Evolutionary conservation across 148 eudicot species (phyloP).

Genomic region (Fagopyrum esculentum): DNA sequence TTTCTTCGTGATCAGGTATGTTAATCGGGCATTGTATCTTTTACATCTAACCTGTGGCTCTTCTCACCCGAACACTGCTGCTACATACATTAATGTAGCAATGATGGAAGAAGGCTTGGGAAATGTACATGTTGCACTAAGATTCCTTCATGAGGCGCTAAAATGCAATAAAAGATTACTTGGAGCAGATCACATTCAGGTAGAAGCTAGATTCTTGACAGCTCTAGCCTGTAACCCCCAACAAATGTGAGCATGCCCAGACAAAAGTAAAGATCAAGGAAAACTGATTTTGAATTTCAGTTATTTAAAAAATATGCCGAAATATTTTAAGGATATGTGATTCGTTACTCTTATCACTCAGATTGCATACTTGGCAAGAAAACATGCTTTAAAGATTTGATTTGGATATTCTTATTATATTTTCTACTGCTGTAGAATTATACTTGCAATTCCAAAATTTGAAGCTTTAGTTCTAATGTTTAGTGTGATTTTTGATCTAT

Average conservation of each 20-base stretch:
- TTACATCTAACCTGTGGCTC: slow-evolving; percentile 92
- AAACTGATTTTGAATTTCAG: neutral
- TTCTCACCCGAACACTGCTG: slow-evolving; percentile 96
- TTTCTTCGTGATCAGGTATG: slow-evolving; percentile 48
- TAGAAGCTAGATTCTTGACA: slow-evolving; percentile 24
- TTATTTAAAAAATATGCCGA: neutral
- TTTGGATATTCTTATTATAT: neutral
- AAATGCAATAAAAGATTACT: slow-evolving; percentile 89
- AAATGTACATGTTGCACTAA: slow-evolving; percentile 85
- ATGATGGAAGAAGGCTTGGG: slow-evolving; percentile 99
- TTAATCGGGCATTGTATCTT: slow-evolving; percentile 86
- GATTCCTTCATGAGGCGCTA: slow-evolving; percentile 92
- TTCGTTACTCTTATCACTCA: neutral
- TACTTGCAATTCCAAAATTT: neutral
- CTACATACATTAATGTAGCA: slow-evolving; percentile 91
- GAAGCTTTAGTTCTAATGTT: neutral
- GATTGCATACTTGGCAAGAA: neutral
- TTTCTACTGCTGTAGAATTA: neutral
- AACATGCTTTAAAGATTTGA: neutral
- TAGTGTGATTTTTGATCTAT: neutral
- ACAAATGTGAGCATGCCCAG: neutral
- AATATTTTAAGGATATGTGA: neutral
- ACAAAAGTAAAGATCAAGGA: neutral
- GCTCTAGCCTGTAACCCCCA: neutral
- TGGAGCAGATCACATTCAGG: slow-evolving; percentile 93